Percentiles rank a stretch among this genome's conserved stretches.
phyloP scores from a whole-genome alignment of 495 filamentous ascomycete species.

The Saxophila tyrrhenica region DNA sequence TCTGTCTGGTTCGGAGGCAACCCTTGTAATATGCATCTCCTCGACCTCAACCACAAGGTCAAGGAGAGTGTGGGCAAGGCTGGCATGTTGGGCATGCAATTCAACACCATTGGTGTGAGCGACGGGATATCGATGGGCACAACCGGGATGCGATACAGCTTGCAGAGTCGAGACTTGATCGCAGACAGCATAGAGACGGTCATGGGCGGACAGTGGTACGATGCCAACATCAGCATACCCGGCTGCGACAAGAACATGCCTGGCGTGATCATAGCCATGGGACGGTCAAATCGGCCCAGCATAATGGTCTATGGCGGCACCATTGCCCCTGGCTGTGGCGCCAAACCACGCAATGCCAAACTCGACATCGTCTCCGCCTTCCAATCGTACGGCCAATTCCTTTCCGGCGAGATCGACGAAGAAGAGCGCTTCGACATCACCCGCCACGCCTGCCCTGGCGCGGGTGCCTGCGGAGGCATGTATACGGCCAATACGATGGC shows the following conservation, averaged over 20 bases:
- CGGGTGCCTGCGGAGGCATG: constrained; percentile 95
- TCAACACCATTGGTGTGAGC: constrained; percentile 95
- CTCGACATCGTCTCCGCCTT: constrained; percentile 96
- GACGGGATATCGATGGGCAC: constrained; percentile 76
- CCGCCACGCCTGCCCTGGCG: constrained; percentile 82
- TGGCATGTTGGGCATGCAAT: constrained; percentile 51
- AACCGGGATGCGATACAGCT: constrained; percentile 80
- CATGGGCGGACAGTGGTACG: constrained; percentile 98
- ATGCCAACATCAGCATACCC: constrained; percentile 95
- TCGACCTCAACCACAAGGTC: constrained; percentile 73
- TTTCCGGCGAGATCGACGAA: constrained; percentile 83
- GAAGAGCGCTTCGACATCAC: constrained; percentile 89
- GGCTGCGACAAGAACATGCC: constrained; percentile 99
- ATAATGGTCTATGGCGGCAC: constrained; percentile 96
- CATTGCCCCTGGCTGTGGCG: constrained; percentile 75
- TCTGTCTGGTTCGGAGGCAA: constrained; percentile 89
- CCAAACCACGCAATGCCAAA: constrained; percentile 55
- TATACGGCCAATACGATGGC: constrained; percentile 99
- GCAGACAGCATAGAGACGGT: constrained; percentile 98
- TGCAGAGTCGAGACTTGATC: constrained; percentile 91
- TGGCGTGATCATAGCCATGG: constrained; percentile 96
- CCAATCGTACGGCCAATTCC: constrained; percentile 93
- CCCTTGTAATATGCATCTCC: constrained; percentile 97
- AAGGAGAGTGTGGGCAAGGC: constrained; percentile 74
- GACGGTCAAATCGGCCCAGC: constrained; percentile 80